Evolutionary conservation across 140 eudicot genomes (phyloP).

Genomic region (Bidens hawaiensis): DNA sequence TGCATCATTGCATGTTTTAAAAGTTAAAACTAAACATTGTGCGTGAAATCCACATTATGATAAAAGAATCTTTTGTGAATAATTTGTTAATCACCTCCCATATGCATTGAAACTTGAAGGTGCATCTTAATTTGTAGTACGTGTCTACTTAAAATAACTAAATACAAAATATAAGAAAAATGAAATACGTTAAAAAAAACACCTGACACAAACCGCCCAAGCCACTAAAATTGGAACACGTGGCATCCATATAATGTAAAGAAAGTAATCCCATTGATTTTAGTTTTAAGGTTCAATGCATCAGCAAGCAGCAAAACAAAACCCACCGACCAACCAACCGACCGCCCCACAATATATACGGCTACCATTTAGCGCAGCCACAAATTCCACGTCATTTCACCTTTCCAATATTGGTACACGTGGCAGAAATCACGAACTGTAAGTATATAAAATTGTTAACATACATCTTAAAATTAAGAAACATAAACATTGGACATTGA

Average conservation of each 20-base stretch:
- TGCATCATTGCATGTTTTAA: too few relatives aligned
- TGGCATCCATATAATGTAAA: constrained; percentile 3
- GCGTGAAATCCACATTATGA: neutral
- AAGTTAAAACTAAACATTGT: neutral
- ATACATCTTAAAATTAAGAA: too few relatives aligned
- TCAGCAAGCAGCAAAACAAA: constrained; percentile 8
- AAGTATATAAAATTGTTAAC: too few relatives aligned
- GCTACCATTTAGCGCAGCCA: constrained; percentile 17
- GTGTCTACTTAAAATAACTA: neutral
- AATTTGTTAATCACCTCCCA: too few relatives aligned
- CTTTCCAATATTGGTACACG: neutral
- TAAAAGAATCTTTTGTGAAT: too few relatives aligned
- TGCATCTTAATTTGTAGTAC: neutral
- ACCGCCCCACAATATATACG: constrained; percentile 15
- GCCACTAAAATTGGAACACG: constrained; percentile 23
- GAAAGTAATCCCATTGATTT: neutral
- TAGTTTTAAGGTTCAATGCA: neutral
- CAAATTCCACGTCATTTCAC: neutral
- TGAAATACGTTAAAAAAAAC: constrained; percentile 3
- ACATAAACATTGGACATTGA: too few relatives aligned
- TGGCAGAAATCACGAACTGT: neutral
- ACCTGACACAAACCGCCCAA: constrained; percentile 24
- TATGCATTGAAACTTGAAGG: neutral
- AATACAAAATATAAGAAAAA: neutral
- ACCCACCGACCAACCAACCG: constrained; percentile 28